Percentiles rank a stretch among this genome's conserved stretches.
These are phyloP conservation scores for Bryopsis sp. DNA, from an alignment of 139 green algal species.

Conservation along the genomic window DNA sequence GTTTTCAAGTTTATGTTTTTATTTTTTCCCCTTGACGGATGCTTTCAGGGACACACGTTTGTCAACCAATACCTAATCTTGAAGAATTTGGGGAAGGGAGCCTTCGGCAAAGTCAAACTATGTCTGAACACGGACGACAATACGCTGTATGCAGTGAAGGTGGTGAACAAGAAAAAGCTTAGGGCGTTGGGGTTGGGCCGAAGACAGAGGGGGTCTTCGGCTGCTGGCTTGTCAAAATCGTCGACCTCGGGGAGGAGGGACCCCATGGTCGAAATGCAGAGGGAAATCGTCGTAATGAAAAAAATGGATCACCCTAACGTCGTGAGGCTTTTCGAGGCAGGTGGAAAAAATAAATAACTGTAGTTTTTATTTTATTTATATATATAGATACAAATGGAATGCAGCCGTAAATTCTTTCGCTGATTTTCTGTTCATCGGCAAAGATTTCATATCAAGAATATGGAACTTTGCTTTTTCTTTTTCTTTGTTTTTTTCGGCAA, in stretches of 20 bases:
- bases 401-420: no score
- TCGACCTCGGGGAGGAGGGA: no score
- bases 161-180: slow-evolving; percentile 21
- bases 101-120: slow-evolving; percentile 79
- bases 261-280: no score
- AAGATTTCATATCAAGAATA: no score
- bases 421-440: no score
- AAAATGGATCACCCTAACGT: slow-evolving; percentile 74
- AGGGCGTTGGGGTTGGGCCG: background rate
- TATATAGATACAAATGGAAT: no score
- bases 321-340: slow-evolving; percentile 71
- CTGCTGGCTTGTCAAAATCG: slow-evolving; percentile 23
- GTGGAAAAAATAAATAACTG: no score
- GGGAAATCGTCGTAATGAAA: slow-evolving; percentile 59
- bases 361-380: no score
- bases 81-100: slow-evolving; percentile 64
- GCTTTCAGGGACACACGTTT: slow-evolving; percentile 48
- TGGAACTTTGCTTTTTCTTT: no score
- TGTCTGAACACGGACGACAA: slow-evolving; percentile 74
- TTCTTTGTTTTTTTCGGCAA: no score
- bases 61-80: slow-evolving; percentile 81
- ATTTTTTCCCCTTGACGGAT: no score
- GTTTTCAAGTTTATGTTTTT: no score
- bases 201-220: background rate
- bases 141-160: slow-evolving; percentile 73